Evolutionary conservation across 176 grass and related monocot genomes (phyloP).

Genomic region (Calamus simplicifolius): DNA sequence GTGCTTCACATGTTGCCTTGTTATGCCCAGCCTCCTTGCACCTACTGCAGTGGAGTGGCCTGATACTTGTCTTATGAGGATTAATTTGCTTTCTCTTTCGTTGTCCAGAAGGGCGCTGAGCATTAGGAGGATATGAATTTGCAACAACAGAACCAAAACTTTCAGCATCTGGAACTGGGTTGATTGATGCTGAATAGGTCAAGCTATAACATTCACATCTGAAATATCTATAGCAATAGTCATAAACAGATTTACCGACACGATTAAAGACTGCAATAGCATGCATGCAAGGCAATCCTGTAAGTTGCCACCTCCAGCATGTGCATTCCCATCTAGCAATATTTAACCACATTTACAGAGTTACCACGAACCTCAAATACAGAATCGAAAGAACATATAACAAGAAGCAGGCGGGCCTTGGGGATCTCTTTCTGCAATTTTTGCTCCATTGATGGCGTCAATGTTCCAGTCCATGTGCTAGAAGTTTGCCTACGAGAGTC

Average conservation of each 20-base stretch:
- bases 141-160: too few relatives aligned
- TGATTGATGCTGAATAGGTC: too few relatives aligned
- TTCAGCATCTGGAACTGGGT: too few relatives aligned
- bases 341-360: conserved; percentile 78
- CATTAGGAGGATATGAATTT: too few relatives aligned
- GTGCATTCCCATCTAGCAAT: conserved; percentile 80
- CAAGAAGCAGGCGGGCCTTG: conserved; percentile 60
- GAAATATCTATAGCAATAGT: conserved; percentile 29
- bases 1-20: too few relatives aligned
- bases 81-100: too few relatives aligned
- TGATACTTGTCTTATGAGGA: too few relatives aligned
- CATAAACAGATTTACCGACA: conserved; percentile 48
- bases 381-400: conserved; percentile 80
- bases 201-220: too few relatives aligned
- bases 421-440: conserved; percentile 64
- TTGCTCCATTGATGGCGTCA: conserved; percentile 80
- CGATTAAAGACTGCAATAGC: conserved; percentile 82
- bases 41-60: too few relatives aligned
- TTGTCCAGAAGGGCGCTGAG: too few relatives aligned
- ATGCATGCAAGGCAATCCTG: conserved; percentile 82
- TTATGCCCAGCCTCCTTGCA: too few relatives aligned
- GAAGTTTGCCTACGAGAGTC: conserved; percentile 45
- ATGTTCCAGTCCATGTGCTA: conserved; percentile 27
- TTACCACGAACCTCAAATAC: conserved; percentile 94
- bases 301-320: conserved; percentile 86